phyloP scores from a whole-genome alignment of 805 yeast species.

The Starmerella vaccinii region DNA sequence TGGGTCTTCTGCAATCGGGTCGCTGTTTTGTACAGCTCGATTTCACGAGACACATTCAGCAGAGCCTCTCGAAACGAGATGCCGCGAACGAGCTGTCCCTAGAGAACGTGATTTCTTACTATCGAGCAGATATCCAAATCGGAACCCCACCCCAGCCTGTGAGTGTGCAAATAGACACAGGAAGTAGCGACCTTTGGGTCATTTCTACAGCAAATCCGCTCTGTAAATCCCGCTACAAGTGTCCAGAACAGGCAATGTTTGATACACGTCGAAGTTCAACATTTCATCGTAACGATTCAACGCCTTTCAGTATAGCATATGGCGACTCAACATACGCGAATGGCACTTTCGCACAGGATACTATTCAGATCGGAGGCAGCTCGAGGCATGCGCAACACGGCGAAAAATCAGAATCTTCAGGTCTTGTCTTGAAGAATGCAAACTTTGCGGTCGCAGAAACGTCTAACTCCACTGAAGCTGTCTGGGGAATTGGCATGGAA shows the following conservation, averaged over 20 bases:
- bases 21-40: neutral
- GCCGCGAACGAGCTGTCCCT: conserved; percentile 11
- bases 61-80: conserved; percentile 10
- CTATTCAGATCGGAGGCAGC: conserved; percentile 38
- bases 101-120: conserved; percentile 27
- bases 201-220: conserved; percentile 40
- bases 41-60: conserved; percentile 16
- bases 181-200: conserved; percentile 68
- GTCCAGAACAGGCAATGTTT: conserved; percentile 9
- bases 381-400: neutral
- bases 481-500: conserved; percentile 33
- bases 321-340: conserved; percentile 41
- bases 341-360: conserved; percentile 52
- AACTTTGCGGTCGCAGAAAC: conserved; percentile 67
- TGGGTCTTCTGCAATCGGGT: neutral
- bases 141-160: conserved; percentile 52
- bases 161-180: conserved; percentile 57
- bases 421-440: conserved; percentile 25
- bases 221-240: conserved; percentile 18
- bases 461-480: conserved; percentile 55
- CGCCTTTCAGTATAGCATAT: conserved; percentile 25
- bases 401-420: neutral
- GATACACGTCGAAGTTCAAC: conserved; percentile 1
- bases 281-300: conserved; percentile 8
- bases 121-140: conserved; percentile 32